A percentile compares a stretch with the other conserved stretches of the same genome.
phyloP scores from a whole-genome alignment of 257 asterid species.

The Cynanchum wilfordii region DNA sequence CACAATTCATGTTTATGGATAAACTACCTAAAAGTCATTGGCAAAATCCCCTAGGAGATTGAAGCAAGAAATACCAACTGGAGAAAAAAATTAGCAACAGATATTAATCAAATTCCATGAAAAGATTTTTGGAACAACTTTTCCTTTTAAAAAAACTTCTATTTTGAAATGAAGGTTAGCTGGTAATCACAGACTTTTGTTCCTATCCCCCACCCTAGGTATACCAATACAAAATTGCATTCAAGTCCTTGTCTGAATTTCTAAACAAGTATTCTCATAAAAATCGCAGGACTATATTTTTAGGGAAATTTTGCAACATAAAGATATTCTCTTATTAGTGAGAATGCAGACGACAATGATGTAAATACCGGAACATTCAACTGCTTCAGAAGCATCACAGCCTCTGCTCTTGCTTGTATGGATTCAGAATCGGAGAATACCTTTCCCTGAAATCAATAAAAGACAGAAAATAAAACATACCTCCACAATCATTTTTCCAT shows the following conservation, averaged over 20 bases:
- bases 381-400: constrained; percentile 97
- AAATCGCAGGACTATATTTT: not conserved
- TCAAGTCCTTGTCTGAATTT: not conserved
- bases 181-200: not conserved
- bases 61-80: no score
- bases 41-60: no score
- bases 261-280: not conserved
- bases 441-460: constrained; percentile 62
- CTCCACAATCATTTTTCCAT: not conserved
- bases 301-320: not conserved
- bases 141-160: no score
- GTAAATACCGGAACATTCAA: constrained; percentile 83
- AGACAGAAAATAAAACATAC: constrained; percentile 2
- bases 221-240: not conserved
- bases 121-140: no score
- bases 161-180: not conserved
- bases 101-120: no score
- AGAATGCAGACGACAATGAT: constrained; percentile 18
- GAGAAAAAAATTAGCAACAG: no score
- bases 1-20: no score
- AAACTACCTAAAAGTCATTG: no score
- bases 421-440: constrained; percentile 96
- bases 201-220: not conserved
- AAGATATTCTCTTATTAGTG: not conserved
- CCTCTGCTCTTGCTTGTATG: constrained; percentile 97